phyloP scores from a whole-genome alignment of 1,284 basidiomycete species.

The Ustilago curta region DNA sequence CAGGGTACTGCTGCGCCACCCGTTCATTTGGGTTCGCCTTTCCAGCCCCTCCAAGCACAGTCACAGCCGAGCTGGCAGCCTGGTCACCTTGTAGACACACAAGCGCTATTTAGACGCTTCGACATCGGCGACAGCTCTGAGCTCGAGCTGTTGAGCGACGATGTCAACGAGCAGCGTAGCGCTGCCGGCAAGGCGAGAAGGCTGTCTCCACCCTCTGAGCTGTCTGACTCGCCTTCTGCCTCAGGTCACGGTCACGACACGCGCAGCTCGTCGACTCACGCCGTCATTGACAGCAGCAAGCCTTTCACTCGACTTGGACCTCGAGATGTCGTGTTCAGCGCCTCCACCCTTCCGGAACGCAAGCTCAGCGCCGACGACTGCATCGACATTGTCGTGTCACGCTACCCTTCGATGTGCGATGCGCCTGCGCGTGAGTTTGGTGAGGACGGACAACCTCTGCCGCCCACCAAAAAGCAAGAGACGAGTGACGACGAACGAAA shows the following conservation, averaged over 20 bases:
- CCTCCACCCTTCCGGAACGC: slow-evolving; percentile 36
- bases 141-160: slow-evolving; percentile 39
- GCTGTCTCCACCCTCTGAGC: slow-evolving; percentile 13
- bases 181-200: slow-evolving; percentile 37
- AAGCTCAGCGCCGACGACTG: slow-evolving; percentile 18
- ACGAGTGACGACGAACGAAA: slow-evolving; percentile 50
- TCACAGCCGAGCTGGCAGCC: background rate
- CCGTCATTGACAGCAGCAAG: slow-evolving; percentile 20
- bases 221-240: slow-evolving; percentile 7
- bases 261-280: slow-evolving; percentile 3
- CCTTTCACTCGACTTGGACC: slow-evolving; percentile 41
- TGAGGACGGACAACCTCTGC: slow-evolving; percentile 51
- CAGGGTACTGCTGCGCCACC: background rate
- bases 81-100: background rate
- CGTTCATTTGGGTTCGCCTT: slow-evolving; percentile 13
- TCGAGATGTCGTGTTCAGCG: slow-evolving; percentile 43
- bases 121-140: slow-evolving; percentile 26
- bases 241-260: slow-evolving; percentile 6
- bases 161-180: slow-evolving; percentile 11
- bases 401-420: slow-evolving; percentile 46
- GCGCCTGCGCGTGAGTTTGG: slow-evolving; percentile 46
- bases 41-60: slow-evolving; percentile 11
- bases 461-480: slow-evolving; percentile 59
- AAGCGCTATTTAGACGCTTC: slow-evolving; percentile 4
- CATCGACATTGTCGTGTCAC: slow-evolving; percentile 25